phyloP scores from a whole-genome alignment of 139 green algal genomes.

The Volvox reticuliferus region DNA sequence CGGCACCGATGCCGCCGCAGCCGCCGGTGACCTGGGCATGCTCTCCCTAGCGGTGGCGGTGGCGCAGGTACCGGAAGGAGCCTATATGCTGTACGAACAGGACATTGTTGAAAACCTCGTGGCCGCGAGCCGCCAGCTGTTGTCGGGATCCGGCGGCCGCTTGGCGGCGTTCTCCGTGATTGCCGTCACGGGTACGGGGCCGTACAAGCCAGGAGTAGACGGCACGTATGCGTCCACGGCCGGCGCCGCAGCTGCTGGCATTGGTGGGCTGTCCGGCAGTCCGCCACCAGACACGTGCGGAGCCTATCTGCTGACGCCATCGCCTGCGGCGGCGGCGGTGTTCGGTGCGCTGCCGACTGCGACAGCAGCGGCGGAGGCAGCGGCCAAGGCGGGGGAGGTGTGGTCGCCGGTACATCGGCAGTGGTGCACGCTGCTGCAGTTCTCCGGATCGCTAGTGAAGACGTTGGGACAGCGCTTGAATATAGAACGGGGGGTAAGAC shows the following conservation, averaged over 20 bases:
- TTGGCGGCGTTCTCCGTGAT: slow-evolving; percentile 52
- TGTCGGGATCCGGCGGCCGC: slow-evolving; percentile 23
- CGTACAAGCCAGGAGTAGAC: slow-evolving; percentile 40
- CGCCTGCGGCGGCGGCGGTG: not conserved
- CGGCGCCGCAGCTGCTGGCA: not conserved
- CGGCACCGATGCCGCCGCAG: not conserved
- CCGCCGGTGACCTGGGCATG: slow-evolving; percentile 54
- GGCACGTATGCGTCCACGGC: slow-evolving; percentile 11
- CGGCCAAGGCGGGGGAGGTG: not conserved
- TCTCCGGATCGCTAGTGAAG: slow-evolving; percentile 40
- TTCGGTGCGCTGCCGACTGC: too few relatives aligned
- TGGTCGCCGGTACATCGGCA: slow-evolving; percentile 49
- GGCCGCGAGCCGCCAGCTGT: slow-evolving; percentile 47
- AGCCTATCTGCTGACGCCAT: not conserved
- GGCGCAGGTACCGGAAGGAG: slow-evolving; percentile 57
- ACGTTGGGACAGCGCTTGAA: slow-evolving; percentile 55
- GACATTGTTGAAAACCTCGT: slow-evolving; percentile 41
- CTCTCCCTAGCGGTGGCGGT: slow-evolving; percentile 58
- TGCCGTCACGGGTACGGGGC: slow-evolving; percentile 23
- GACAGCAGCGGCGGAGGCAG: not conserved
- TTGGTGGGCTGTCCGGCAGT: too few relatives aligned
- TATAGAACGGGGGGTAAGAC: slow-evolving; percentile 44
- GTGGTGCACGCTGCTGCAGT: slow-evolving; percentile 59
- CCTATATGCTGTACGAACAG: slow-evolving; percentile 54
- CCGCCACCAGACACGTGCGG: slow-evolving; percentile 21